Evolutionary conservation across 2,329 filamentous ascomycete genomes (phyloP).

Genomic region (Cladophialophora yegresii): DNA sequence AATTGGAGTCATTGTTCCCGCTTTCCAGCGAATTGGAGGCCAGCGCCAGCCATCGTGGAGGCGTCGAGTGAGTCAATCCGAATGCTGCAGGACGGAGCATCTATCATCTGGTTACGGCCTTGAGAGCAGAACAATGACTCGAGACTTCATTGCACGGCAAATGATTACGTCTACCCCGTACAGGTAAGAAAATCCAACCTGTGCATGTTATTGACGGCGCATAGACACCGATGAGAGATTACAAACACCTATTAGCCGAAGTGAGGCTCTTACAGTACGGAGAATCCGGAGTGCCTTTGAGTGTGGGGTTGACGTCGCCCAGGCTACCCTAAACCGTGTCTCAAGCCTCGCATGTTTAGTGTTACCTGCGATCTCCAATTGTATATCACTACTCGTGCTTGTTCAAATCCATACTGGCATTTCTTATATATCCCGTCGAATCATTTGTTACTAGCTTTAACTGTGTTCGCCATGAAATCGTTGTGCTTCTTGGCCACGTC

Average conservation of each 20-base stretch:
- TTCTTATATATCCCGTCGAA: not conserved
- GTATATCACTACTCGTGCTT: not conserved
- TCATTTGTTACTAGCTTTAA: not conserved
- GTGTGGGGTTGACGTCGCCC: not conserved
- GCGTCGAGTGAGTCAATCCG: not conserved
- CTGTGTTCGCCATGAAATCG: conserved; percentile 41
- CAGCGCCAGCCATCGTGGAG: conserved; percentile 1
- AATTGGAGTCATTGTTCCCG: conserved; percentile 4
- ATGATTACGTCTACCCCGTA: not conserved
- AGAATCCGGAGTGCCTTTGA: not conserved
- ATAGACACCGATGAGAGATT: not conserved
- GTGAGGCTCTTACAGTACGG: not conserved
- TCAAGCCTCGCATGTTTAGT: not conserved
- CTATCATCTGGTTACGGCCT: not conserved
- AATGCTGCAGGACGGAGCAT: too few relatives aligned
- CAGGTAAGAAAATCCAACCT: not conserved
- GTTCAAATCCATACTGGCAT: not conserved
- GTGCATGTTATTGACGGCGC: not conserved
- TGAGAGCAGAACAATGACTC: not conserved
- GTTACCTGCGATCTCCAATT: conserved; percentile 3
- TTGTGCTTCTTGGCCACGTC: conserved; percentile 41
- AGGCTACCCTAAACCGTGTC: not conserved
- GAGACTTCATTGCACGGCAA: not conserved
- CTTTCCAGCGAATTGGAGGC: conserved; percentile 3
- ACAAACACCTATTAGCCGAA: not conserved